Conservation (phyloP, 371 early-diverging fungal genomes). For the Gilbertella persicaria region DNA sequence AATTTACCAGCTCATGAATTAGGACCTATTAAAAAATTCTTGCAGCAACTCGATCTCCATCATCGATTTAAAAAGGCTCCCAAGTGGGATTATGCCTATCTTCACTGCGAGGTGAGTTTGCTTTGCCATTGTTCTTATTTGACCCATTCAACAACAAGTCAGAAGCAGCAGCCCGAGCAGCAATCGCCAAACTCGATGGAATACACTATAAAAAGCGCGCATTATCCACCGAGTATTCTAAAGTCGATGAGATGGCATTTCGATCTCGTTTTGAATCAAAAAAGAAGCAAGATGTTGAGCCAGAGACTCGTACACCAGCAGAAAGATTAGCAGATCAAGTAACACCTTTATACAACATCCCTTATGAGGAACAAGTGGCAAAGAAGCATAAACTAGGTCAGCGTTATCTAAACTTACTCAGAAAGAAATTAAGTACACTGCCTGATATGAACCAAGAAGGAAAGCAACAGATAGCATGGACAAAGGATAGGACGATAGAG, state of each 20-base stretch:
- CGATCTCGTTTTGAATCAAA: slow-evolving; percentile 5
- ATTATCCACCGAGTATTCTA: slow-evolving; percentile 34
- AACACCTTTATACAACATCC: slow-evolving; percentile 62
- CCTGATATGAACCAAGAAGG: slow-evolving; percentile 20
- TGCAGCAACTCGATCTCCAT: slow-evolving; percentile 25
- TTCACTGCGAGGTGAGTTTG: slow-evolving; percentile 45
- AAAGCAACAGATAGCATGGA: slow-evolving; percentile 39
- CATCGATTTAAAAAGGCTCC: slow-evolving; percentile 50
- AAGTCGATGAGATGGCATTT: slow-evolving; percentile 9
- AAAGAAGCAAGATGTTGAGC: slow-evolving; percentile 20
- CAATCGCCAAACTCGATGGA: slow-evolving; percentile 37
- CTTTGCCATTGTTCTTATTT: neutral
- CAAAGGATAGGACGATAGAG: slow-evolving; percentile 18
- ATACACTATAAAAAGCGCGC: slow-evolving; percentile 36
- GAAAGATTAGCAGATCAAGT: slow-evolving; percentile 74
- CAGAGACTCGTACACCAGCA: slow-evolving; percentile 53
- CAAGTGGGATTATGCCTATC: slow-evolving; percentile 41
- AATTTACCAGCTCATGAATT: slow-evolving; percentile 37
- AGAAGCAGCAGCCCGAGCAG: slow-evolving; percentile 44
- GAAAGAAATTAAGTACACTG: slow-evolving; percentile 10
- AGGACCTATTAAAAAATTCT: slow-evolving; percentile 26
- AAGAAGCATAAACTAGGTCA: slow-evolving; percentile 34
- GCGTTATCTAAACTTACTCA: slow-evolving; percentile 30
- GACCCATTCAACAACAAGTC: slow-evolving; percentile 39
- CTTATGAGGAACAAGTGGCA: slow-evolving; percentile 46